Conservation (phyloP, 2,329 filamentous ascomycete species). For the Trichoderma sp. region DNA sequence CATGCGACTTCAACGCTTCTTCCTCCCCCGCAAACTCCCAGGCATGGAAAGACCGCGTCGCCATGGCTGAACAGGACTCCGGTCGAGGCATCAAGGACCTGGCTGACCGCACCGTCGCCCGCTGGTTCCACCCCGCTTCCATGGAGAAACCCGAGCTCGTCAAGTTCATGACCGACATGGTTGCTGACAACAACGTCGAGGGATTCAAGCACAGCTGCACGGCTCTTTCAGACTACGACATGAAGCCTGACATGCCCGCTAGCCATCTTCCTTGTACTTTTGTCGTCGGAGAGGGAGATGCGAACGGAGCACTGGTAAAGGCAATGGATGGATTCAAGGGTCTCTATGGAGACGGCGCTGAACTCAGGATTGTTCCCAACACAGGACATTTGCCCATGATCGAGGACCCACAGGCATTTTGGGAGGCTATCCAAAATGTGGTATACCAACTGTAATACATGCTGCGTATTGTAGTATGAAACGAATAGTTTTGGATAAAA, state of each 20-base stretch:
- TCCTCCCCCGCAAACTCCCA: slow-evolving; percentile 73
- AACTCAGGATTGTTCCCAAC: slow-evolving; percentile 65
- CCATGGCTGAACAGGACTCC: slow-evolving; percentile 59
- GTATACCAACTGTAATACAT: slow-evolving; percentile 39
- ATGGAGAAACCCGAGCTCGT: slow-evolving; percentile 49
- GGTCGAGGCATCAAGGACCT: slow-evolving; percentile 64
- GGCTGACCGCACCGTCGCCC: slow-evolving; percentile 68
- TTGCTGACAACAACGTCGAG: slow-evolving; percentile 66
- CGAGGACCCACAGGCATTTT: slow-evolving; percentile 70
- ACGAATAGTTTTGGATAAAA: neutral
- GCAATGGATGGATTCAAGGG: slow-evolving; percentile 76
- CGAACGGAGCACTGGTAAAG: slow-evolving; percentile 68
- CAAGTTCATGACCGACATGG: slow-evolving; percentile 65
- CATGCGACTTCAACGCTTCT: slow-evolving; percentile 77
- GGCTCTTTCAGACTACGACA: slow-evolving; percentile 71
- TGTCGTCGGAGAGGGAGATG: slow-evolving; percentile 73
- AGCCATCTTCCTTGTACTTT: slow-evolving; percentile 64
- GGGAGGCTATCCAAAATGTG: slow-evolving; percentile 61
- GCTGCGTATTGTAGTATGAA: too few species aligned
- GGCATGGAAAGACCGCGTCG: slow-evolving; percentile 78
- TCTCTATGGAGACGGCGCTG: slow-evolving; percentile 56
- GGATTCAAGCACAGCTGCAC: slow-evolving; percentile 70
- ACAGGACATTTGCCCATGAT: slow-evolving; percentile 85
- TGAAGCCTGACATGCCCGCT: slow-evolving; percentile 56
- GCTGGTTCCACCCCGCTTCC: slow-evolving; percentile 73